Percentiles rank a stretch among this genome's conserved stretches.
Evolutionary conservation across 306 rosid species (phyloP).

Genomic region (Psophocarpus tetragonolobus): DNA sequence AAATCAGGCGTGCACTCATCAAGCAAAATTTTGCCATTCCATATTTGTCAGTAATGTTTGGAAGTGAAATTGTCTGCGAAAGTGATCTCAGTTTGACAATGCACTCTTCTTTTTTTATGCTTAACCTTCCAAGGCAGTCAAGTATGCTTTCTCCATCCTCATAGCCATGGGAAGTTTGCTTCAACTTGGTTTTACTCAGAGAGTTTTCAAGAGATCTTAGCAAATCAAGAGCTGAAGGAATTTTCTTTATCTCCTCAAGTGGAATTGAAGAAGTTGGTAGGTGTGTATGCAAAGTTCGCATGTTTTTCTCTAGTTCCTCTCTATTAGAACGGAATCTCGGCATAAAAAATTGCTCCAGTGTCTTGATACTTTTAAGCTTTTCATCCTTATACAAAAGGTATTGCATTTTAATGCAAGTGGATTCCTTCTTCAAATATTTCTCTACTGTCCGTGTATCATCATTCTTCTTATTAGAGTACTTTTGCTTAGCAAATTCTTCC

Average conservation of each 20-base stretch:
- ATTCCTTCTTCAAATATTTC: constrained; percentile 13
- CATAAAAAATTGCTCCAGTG: constrained; percentile 35
- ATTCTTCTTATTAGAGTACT: neutral
- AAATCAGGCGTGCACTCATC: constrained; percentile 45
- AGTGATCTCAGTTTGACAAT: constrained; percentile 32
- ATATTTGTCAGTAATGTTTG: neutral
- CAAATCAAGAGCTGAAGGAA: constrained; percentile 30
- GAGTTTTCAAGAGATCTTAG: constrained; percentile 29
- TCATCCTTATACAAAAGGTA: constrained; percentile 14
- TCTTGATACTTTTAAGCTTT: neutral
- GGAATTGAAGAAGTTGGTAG: constrained; percentile 54
- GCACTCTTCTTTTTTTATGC: neutral
- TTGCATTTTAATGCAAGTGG: neutral
- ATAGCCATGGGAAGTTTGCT: neutral
- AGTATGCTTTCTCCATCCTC: neutral
- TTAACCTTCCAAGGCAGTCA: constrained; percentile 4
- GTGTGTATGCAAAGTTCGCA: constrained; percentile 40
- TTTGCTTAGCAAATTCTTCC: constrained; percentile 24
- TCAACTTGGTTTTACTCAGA: constrained; percentile 10
- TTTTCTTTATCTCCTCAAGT: constrained; percentile 23
- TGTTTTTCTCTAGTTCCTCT: constrained; percentile 10
- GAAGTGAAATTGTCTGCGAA: constrained; percentile 28
- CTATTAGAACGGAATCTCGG: neutral
- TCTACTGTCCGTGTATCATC: constrained; percentile 24
- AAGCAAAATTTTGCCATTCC: constrained; percentile 39